Evolutionary conservation across 371 early-diverging fungal species (phyloP), one percentile per base, ranked within the genome.

Genomic region (Actinomucor elegans): DNA sequence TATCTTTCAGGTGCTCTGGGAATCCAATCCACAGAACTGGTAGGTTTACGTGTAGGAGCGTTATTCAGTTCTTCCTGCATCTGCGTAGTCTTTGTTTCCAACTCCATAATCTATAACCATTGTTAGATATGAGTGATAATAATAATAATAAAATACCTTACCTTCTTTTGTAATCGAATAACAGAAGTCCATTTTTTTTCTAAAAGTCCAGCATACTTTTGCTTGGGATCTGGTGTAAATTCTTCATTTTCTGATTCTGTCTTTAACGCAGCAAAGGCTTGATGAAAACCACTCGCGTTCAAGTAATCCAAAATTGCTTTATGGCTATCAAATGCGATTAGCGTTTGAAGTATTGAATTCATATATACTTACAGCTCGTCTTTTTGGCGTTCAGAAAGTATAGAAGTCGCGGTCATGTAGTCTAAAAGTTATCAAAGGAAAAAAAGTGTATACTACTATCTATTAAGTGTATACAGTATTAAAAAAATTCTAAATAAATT

Each of bases 181-280:
- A 94, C 91, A 12, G 93, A 91, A 6, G 90, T 90, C 97, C 97
- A 96, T 59, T 96, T 96, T 70, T 94, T 94, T 65, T 94, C 94
- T 49, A 96, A 75, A 34, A 96, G 63, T 41, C 91, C 91, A 40
- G 93, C 79, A 64, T 89, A 90, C 50, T 87, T 85, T 66, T 87
- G 85, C 60, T 85, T 89, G 17, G 89, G 89, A 59, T 86, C 91
- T 4, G 86, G 78, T 20, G 70, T 70, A 57, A 86, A 92, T 46
- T 87, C 91, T 15, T 75, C 76, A 53, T 92, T 79, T 34, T 71
- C 75, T 26, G 91, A 77, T 65, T 96, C 96, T n/a, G 56, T 67
- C 64, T 82, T 78, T 26, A 96, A 79, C 2, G 85, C 77, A 12
- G 68, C 64, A 48, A 81, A 87, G 10, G 95, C 77, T 48, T 85